phyloP scores from a whole-genome alignment of 164 flowering plant genomes.

The Chimonanthus praecox region DNA sequence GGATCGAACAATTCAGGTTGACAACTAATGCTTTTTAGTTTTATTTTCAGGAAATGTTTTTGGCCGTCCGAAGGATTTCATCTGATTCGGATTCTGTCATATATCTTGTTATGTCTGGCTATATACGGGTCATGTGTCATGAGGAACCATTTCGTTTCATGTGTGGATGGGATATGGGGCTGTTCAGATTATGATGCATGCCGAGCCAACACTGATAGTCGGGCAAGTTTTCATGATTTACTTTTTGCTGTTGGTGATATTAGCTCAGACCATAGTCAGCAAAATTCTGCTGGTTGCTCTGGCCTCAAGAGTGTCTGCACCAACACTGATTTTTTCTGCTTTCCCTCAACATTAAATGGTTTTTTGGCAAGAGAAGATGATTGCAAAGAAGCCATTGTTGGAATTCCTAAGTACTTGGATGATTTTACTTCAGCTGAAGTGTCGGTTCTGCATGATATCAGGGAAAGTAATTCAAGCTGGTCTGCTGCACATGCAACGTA shows the following conservation, averaged over 20 bases:
- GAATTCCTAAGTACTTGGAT: slow-evolving; percentile 17
- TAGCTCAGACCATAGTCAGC: slow-evolving; percentile 18
- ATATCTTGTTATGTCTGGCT: slow-evolving; percentile 24
- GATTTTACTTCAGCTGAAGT: slow-evolving; percentile 20
- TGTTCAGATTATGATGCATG: slow-evolving; percentile 31
- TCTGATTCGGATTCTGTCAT: slow-evolving; percentile 30
- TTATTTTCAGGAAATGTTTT: slow-evolving; percentile 38
- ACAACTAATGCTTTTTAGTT: slow-evolving; percentile 1
- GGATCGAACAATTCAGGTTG: not conserved
- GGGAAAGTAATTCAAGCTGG: slow-evolving; percentile 39
- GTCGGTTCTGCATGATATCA: slow-evolving; percentile 9
- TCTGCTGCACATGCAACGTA: slow-evolving; percentile 28
- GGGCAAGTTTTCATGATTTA: slow-evolving; percentile 16
- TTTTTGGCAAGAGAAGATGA: slow-evolving; percentile 22
- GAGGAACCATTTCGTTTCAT: slow-evolving; percentile 10
- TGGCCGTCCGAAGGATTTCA: slow-evolving; percentile 17
- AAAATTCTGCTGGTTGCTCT: slow-evolving; percentile 7
- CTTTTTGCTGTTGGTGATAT: slow-evolving; percentile 19
- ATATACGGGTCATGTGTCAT: slow-evolving; percentile 29
- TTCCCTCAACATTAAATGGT: slow-evolving; percentile 57
- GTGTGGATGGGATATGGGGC: slow-evolving; percentile 18
- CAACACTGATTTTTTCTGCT: slow-evolving; percentile 41
- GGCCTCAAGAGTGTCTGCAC: slow-evolving; percentile 31
- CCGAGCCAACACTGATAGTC: slow-evolving; percentile 17
- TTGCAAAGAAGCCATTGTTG: slow-evolving; percentile 14